Percentiles rank a stretch among this genome's conserved stretches.
These are phyloP conservation scores for Trichoderma guizhouense DNA, from an alignment of 2,329 filamentous ascomycete species.

Conservation along the genomic window DNA sequence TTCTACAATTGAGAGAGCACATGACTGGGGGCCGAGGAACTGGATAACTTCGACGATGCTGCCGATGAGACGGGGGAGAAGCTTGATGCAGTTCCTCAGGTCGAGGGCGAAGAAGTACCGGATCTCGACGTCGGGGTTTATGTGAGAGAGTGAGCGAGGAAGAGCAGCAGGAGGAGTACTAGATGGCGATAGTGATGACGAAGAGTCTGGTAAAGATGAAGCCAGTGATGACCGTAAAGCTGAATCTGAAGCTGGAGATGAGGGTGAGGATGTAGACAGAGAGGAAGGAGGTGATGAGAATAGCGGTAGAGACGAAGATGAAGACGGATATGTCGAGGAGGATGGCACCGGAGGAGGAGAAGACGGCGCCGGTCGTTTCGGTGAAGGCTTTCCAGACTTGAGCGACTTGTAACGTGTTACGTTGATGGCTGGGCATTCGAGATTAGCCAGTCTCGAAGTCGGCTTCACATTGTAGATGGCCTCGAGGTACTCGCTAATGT, in stretches of 20 bases:
- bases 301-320: neutral
- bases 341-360: neutral
- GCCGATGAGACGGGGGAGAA: constrained; percentile 45
- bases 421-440: constrained; percentile 26
- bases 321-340: neutral
- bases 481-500: constrained; percentile 24
- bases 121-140: neutral
- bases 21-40: constrained; percentile 47
- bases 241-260: neutral
- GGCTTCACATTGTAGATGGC: constrained; percentile 27
- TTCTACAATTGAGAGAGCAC: constrained; percentile 51
- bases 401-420: constrained; percentile 25
- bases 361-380: neutral
- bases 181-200: neutral
- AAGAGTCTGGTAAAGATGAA: neutral
- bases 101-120: constrained; percentile 53
- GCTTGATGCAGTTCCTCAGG: constrained; percentile 39
- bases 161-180: neutral
- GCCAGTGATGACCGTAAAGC: neutral
- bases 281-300: neutral
- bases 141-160: neutral
- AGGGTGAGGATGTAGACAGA: neutral
- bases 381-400: neutral
- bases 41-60: constrained; percentile 47
- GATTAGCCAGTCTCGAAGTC: constrained; percentile 17